Evolutionary conservation across 2,329 filamentous ascomycete species (phyloP).

Genomic region (Simplicillium aogashimaense): DNA sequence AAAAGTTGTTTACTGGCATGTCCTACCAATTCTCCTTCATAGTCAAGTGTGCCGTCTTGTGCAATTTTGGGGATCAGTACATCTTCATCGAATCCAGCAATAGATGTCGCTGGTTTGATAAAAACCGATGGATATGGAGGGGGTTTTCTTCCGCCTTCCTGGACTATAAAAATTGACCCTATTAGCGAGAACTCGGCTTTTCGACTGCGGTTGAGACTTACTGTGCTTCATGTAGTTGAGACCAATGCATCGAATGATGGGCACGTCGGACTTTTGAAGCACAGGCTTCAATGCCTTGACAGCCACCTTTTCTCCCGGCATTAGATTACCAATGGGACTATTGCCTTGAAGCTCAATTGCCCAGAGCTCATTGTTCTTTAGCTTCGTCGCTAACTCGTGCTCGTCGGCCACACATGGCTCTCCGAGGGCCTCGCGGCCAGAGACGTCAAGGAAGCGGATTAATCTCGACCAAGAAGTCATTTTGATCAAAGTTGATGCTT

Average conservation of each 20-base stretch:
- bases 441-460: conserved; percentile 23
- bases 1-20: too few species aligned
- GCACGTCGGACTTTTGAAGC: conserved; percentile 19
- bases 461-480: conserved; percentile 16
- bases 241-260: conserved; percentile 24
- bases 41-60: conserved; percentile 35
- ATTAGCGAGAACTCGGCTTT: too few species aligned
- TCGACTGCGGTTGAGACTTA: conserved; percentile 5
- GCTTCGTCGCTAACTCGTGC: conserved; percentile 11
- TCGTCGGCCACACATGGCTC: too few species aligned
- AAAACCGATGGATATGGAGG: conserved; percentile 30
- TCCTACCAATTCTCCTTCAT: conserved; percentile 37
- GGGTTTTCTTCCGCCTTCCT: too few species aligned
- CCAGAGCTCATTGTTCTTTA: conserved; percentile 15
- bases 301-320: conserved; percentile 13
- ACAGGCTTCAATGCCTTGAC: conserved; percentile 21
- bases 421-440: conserved; percentile 21
- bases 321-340: too few species aligned
- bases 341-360: conserved; percentile 12
- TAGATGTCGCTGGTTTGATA: conserved; percentile 36
- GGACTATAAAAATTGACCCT: too few species aligned
- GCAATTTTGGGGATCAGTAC: conserved; percentile 36
- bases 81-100: conserved; percentile 22
- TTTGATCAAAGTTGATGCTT: too few species aligned
- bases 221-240: conserved; percentile 27